Evolutionary conservation across 176 grass and related monocot species (phyloP).

Genomic region (sorghum (Sorghum bicolor)): DNA sequence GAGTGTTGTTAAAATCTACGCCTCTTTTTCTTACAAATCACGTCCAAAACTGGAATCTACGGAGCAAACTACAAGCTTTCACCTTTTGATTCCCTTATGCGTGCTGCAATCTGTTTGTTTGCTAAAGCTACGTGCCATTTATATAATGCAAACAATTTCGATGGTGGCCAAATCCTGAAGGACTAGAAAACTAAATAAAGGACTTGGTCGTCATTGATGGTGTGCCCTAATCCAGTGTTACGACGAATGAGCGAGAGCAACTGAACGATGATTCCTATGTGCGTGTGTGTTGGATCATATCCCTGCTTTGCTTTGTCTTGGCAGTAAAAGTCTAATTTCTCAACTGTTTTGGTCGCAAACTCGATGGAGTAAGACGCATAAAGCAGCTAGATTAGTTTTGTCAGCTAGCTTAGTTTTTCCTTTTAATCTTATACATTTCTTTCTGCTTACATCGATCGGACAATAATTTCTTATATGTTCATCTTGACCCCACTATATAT

Average conservation of each 20-base stretch:
- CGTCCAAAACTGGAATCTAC: constrained; percentile 24
- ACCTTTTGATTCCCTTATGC: not conserved
- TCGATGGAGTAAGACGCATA: not conserved
- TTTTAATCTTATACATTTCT: not conserved
- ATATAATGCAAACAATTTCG: not conserved
- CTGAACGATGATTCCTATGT: constrained; percentile 2
- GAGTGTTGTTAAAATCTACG: constrained; percentile 7
- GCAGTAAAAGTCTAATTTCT: not conserved
- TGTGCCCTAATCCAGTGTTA: not conserved
- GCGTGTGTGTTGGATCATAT: not conserved
- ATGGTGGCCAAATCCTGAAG: not conserved
- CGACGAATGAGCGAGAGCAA: not conserved
- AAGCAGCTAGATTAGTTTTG: not conserved
- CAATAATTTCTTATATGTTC: not conserved
- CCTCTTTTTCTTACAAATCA: not conserved
- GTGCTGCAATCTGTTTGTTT: not conserved
- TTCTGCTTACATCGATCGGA: not conserved
- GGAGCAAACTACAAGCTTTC: not conserved
- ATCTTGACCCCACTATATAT: too few species aligned
- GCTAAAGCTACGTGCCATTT: not conserved
- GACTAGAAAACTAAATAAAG: not conserved
- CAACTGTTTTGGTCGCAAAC: not conserved
- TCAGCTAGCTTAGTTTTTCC: not conserved
- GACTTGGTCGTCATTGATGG: not conserved
- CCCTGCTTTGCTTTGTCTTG: not conserved